Percentiles rank a stretch among this genome's conserved stretches.
These are phyloP conservation scores for Chlorella vulgaris DNA, from an alignment of 139 green algal species.

Conservation along the genomic window DNA sequence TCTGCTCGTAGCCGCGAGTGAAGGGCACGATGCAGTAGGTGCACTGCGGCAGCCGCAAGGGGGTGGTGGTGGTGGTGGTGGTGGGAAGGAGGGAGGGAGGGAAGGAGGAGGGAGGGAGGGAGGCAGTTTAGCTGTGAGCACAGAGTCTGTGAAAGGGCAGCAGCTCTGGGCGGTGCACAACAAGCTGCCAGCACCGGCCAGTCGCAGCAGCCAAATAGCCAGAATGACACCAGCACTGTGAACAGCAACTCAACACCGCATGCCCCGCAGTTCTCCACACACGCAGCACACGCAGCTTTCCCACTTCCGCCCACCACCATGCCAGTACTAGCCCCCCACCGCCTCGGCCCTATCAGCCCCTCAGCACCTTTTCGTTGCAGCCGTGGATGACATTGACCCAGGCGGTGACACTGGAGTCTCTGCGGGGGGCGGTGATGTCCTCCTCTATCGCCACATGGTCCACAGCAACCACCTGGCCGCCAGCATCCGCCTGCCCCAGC, in stretches of 20 bases:
- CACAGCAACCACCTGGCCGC: conserved; percentile 75
- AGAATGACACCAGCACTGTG: too few species aligned
- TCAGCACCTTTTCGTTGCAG: conserved; percentile 87
- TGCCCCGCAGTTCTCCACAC: too few species aligned
- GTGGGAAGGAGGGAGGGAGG: not conserved
- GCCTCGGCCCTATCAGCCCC: not conserved
- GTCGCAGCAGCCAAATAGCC: too few species aligned
- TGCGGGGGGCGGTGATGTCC: conserved; percentile 87
- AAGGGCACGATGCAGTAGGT: conserved; percentile 98
- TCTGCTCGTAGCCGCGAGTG: conserved; percentile 93
- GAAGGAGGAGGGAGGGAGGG: not conserved
- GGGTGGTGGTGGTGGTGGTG: not conserved
- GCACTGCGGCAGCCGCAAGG: conserved; percentile 61
- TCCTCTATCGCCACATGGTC: conserved; percentile 87
- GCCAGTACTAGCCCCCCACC: not conserved
- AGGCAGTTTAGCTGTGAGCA: too few species aligned
- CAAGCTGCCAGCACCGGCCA: too few species aligned
- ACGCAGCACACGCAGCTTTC: not conserved
- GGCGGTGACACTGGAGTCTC: conserved; percentile 86
- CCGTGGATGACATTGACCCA: conserved; percentile 99
- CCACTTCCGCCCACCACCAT: too few species aligned
- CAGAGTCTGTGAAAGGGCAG: too few species aligned
- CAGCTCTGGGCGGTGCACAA: too few species aligned
- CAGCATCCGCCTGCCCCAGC: conserved; percentile 80
- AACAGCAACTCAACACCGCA: too few species aligned